These are phyloP conservation scores for Diophrys sp. DNA, from an alignment of 73 alveolate genomes.

Conservation along the genomic window DNA sequence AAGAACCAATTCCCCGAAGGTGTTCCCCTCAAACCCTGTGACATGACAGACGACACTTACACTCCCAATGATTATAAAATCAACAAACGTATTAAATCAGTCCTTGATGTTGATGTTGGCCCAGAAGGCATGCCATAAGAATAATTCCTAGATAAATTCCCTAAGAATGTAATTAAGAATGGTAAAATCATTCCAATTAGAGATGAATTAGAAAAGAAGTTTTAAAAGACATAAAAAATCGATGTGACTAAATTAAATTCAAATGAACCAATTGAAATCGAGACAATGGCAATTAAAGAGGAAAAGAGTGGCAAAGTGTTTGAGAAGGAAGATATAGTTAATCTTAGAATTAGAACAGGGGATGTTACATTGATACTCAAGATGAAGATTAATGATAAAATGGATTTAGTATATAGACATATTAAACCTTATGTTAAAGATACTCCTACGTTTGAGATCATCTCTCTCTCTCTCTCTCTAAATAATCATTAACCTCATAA, in stretches of 20 bases:
- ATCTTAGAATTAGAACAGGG: slow-evolving; percentile 58
- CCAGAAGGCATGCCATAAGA: slow-evolving; percentile 50
- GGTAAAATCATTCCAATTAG: slow-evolving; percentile 77
- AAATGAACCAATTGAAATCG: slow-evolving; percentile 43
- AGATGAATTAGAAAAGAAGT: slow-evolving; percentile 63
- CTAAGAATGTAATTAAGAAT: slow-evolving; percentile 65
- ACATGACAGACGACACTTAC: slow-evolving; percentile 20
- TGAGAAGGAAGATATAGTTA: slow-evolving; percentile 15
- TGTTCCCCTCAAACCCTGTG: background rate
- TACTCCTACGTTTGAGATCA: too few relatives aligned
- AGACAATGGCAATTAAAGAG: slow-evolving; percentile 37
- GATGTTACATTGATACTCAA: slow-evolving; percentile 49
- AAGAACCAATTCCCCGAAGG: background rate
- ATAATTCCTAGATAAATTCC: slow-evolving; percentile 67
- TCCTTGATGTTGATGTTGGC: slow-evolving; percentile 15
- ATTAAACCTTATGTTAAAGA: slow-evolving; percentile 40
- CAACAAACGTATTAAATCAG: background rate
- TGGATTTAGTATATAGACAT: slow-evolving; percentile 14
- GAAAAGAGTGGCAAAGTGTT: slow-evolving; percentile 18
- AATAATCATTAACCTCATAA: too few relatives aligned
- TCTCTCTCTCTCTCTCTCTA: too few relatives aligned
- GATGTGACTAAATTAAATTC: slow-evolving; percentile 48
- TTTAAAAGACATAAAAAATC: slow-evolving; percentile 38
- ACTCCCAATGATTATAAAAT: slow-evolving; percentile 9
- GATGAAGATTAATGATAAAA: slow-evolving; percentile 18